phyloP scores from a whole-genome alignment of 1,284 basidiomycete genomes.

The Amylostereum areolatum region DNA sequence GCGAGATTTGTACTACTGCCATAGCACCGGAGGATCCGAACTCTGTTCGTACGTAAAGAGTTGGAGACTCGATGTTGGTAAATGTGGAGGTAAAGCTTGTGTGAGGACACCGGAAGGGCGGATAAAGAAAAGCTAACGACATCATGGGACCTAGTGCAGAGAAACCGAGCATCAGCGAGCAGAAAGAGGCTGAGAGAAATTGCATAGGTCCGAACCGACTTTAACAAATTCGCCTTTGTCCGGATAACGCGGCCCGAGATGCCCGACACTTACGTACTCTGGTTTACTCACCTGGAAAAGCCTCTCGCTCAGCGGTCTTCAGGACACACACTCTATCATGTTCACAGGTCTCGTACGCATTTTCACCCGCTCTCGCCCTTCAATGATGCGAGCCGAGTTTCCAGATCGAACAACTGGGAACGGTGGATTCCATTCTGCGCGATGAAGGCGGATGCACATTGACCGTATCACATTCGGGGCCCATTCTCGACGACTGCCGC shows the following conservation, averaged over 20 bases:
- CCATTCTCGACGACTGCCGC: conserved; percentile 87
- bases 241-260: not conserved
- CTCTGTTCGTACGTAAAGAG: too few relatives aligned
- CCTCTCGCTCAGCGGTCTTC: not conserved
- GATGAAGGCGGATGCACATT: conserved; percentile 79
- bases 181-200: too few relatives aligned
- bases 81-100: too few relatives aligned
- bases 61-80: too few relatives aligned
- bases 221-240: too few relatives aligned
- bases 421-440: conserved; percentile 53
- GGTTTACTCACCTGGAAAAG: not conserved
- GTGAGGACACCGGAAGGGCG: too few relatives aligned
- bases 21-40: too few relatives aligned
- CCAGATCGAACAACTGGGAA: conserved; percentile 80
- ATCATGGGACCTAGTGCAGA: too few relatives aligned
- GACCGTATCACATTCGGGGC: conserved; percentile 67
- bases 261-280: not conserved
- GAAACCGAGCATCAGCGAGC: too few relatives aligned
- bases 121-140: too few relatives aligned
- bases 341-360: conserved; percentile 65
- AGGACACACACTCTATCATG: conserved; percentile 28
- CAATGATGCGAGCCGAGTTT: not conserved
- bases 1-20: too few relatives aligned
- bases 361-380: not conserved
- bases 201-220: too few relatives aligned